Evolutionary conservation across 306 rosid genomes (phyloP), one percentile per base, ranked within the genome.

Genomic region (Quercus gilva): DNA sequence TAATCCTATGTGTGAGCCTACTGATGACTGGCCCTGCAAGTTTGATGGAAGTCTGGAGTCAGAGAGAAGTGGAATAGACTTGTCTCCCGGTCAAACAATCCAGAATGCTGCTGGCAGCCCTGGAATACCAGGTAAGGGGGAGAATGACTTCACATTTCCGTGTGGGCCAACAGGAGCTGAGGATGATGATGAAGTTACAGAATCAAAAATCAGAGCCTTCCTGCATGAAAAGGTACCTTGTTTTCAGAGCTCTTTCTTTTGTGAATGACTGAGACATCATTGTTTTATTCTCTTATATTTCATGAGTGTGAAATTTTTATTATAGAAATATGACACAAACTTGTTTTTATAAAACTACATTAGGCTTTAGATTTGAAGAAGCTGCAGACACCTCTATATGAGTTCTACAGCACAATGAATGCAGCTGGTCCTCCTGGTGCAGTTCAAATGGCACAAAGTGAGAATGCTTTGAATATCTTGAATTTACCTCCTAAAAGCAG

Each of bases 141-240:
- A 85, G 76, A 82, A 59, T 56, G 88, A 82, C 25, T 88, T 89
- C 76, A 77, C 90, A 64, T 89, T 87, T 86, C 86, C 88, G 74
- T 77, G 83, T 77, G 91, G 92, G 75, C 92, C 90, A 78, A 51
- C 77, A 56, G 87, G 81, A 26, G 88, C 74, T 64, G 98, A 92
- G 78, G 97, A 94, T 73, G 97, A 94, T 57, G 97, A 92, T 76
- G 98, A 94, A 81, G 92, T 94, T 59, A 91, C 97, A 0, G 98
- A 94, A 61, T 87, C 85, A 37, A 94, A 94, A 86, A 94, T 94
- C 79, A 88, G 90, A 91, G 93, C 90, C 80, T 94, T 94, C 84
- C 81, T 94, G 53, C 97, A 92, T 70, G 95, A 84, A 35, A 94
- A 92, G 97, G 97, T 94, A 76, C 76, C 65, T 79, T 76, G n/a